Conservation (phyloP, 345 rosid genomes). For the Draba incana region DNA sequence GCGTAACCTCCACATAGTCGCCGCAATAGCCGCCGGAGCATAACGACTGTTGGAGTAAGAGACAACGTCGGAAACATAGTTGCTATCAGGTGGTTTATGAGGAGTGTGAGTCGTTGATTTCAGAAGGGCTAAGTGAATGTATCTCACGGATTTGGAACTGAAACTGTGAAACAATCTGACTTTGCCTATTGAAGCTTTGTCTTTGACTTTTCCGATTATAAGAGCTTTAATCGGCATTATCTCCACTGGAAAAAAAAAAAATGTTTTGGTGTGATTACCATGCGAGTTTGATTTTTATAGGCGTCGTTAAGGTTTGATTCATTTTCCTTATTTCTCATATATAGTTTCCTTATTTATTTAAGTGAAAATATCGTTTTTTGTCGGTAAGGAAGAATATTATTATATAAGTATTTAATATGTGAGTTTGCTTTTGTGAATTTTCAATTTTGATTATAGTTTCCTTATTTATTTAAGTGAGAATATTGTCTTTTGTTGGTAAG, state of each 20-base stretch:
- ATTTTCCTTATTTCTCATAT: neutral
- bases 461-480: neutral
- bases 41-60: conserved; percentile 66
- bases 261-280: conserved; percentile 2
- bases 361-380: neutral
- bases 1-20: conserved; percentile 73
- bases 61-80: conserved; percentile 55
- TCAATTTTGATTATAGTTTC: neutral
- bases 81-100: conserved; percentile 50
- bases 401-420: neutral
- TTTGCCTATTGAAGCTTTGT: conserved; percentile 75
- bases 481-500: neutral
- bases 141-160: conserved; percentile 44
- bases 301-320: neutral
- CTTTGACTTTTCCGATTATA: conserved; percentile 65
- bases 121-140: conserved; percentile 58
- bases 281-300: conserved; percentile 20
- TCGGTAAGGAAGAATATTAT: too few relatives aligned
- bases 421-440: neutral
- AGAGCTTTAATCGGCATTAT: conserved; percentile 44
- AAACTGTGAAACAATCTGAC: conserved; percentile 51
- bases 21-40: conserved; percentile 59
- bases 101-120: conserved; percentile 74
- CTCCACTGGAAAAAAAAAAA: neutral
- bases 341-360: neutral